These are phyloP conservation scores for Canavalia gladiata DNA, from an alignment of 306 rosid species.

Conservation along the genomic window DNA sequence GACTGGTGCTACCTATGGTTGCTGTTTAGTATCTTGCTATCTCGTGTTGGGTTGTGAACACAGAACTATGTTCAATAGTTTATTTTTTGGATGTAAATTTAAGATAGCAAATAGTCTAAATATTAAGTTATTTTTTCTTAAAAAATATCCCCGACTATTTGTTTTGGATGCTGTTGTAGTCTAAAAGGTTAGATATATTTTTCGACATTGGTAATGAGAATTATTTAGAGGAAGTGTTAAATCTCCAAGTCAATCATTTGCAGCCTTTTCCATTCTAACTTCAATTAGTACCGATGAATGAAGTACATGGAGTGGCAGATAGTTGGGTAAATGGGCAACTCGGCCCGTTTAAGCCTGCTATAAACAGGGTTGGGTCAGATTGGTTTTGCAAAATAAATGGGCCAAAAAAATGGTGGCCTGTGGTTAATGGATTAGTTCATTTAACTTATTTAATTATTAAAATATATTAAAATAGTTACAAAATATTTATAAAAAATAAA, in stretches of 20 bases:
- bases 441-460: no score
- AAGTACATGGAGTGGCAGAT: not conserved
- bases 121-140: not conserved
- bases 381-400: no score
- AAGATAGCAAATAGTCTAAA: not conserved
- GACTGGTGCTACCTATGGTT: not conserved
- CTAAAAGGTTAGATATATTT: no score
- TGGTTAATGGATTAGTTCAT: no score
- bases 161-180: not conserved
- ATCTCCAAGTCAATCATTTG: no score
- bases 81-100: not conserved
- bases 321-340: no score
- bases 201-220: not conserved
- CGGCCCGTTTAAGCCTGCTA: no score
- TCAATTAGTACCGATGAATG: not conserved
- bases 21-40: not conserved
- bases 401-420: no score
- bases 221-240: not conserved
- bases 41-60: slow-evolving; percentile 16
- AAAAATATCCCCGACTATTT: not conserved
- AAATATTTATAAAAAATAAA: no score
- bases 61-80: not conserved
- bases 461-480: no score
- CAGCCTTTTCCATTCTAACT: no score
- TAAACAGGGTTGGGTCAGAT: no score